Base-by-base conservation (phyloP, 1,284 basidiomycete species). In the Garcileccinum viscosum region DNA sequence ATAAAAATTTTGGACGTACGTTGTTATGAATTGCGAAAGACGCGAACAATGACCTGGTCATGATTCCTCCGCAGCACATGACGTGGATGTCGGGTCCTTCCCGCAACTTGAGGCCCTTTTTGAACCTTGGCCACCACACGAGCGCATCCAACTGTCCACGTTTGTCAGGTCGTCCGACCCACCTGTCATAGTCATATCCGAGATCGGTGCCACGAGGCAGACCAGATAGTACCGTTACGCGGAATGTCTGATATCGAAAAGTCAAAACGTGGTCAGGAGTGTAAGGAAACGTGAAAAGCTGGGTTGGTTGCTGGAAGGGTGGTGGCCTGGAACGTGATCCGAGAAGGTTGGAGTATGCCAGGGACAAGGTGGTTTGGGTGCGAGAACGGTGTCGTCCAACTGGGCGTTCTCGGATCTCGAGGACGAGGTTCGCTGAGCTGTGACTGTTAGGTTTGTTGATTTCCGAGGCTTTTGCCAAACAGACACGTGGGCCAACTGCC, bases 21-120 rank as follows among this genome's bases (percentile, higher is more conserved):
- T n/a, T n/a, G n/a, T n/a, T n/a, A n/a, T n/a, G n/a, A n/a, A n/a
- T n/a, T n/a, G n/a, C n/a, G n/a, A n/a, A n/a, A n/a, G n/a, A n/a
- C n/a, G n/a, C n/a, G n/a, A n/a, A n/a, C n/a, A n/a, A n/a, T n/a
- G n/a, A 95, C 93, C 93, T 97, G 69, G 97, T 98, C 83, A 98
- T 90, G 67, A 98, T 89, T 5, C 97, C 97, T 76, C 95, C 86
- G 95, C 95, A 97, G 6, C 91, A 89, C 50, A 97, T 85, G 33
- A 95, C 87, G 59, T 87, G 87, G 33, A 90, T 82, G 67, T 86
- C 85, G 42, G 71, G 75, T 50, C 77, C 63, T 75, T 69, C 75
- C 62, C 67, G 61, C 74, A 84, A 67, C n/a, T n/a, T n/a, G n/a
- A n/a, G n/a, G 76, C 80, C 75, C 64, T 82, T 75, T 74, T 84